phyloP scores from a whole-genome alignment of 345 rosid genomes.

The Turritis glabra region DNA sequence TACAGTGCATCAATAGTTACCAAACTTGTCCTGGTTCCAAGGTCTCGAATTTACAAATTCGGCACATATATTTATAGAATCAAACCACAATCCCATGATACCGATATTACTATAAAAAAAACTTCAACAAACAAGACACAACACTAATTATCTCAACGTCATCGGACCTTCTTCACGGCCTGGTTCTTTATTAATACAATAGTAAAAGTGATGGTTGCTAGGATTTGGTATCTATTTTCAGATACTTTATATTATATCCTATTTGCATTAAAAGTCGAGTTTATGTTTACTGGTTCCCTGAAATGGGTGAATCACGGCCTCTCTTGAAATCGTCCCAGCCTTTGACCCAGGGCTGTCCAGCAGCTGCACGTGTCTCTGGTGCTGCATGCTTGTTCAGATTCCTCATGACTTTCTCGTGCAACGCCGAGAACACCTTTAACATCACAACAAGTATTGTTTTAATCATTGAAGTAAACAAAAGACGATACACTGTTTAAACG shows the following conservation, averaged over 20 bases:
- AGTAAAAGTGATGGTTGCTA: neutral
- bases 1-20: neutral
- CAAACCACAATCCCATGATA: neutral
- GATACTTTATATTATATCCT: conserved; percentile 9
- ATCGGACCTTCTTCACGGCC: neutral
- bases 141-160: neutral
- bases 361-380: conserved; percentile 42
- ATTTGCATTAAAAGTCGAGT: neutral
- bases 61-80: neutral
- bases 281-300: conserved; percentile 39
- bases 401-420: conserved; percentile 63
- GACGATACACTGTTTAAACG: neutral
- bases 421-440: conserved; percentile 64
- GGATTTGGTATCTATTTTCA: conserved; percentile 5
- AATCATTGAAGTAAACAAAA: neutral
- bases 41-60: neutral
- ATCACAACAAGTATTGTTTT: conserved; percentile 9
- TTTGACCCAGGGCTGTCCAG: conserved; percentile 44
- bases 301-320: conserved; percentile 41
- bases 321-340: conserved; percentile 49
- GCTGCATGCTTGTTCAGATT: conserved; percentile 40
- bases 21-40: neutral
- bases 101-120: neutral
- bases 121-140: conserved; percentile 10
- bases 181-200: conserved; percentile 23